phyloP scores from a whole-genome alignment of 1,139 yeast genomes.

The Diutina catenulata region DNA sequence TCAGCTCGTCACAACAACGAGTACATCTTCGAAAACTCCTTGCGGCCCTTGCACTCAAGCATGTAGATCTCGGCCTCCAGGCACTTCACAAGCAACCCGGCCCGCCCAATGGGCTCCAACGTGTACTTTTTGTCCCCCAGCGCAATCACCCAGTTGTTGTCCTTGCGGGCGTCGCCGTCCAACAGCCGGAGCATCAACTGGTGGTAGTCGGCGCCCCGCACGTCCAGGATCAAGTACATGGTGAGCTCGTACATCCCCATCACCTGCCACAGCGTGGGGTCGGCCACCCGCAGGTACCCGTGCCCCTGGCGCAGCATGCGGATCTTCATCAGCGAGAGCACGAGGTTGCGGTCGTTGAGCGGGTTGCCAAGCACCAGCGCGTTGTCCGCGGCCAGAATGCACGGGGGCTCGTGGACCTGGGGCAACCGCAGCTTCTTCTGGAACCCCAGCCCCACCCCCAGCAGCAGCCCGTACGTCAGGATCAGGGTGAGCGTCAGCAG shows the following conservation, averaged over 20 bases:
- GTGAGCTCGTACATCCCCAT: slow-evolving; percentile 2
- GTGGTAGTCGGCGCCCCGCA: background rate
- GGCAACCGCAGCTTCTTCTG: background rate
- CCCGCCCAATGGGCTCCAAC: slow-evolving; percentile 32
- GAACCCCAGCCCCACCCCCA: background rate
- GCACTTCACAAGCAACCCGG: slow-evolving; percentile 30
- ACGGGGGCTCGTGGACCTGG: background rate
- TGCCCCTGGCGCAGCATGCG: slow-evolving; percentile 1
- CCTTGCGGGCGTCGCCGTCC: background rate
- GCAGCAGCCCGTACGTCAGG: background rate
- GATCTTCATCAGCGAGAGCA: background rate
- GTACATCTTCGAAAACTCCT: slow-evolving; percentile 25
- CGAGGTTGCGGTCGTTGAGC: background rate
- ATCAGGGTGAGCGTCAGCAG: slow-evolving; percentile 2
- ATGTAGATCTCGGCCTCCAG: slow-evolving; percentile 22
- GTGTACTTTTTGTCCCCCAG: slow-evolving; percentile 20
- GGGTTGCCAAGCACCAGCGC: background rate
- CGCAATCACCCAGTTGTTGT: slow-evolving; percentile 22
- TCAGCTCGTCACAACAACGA: slow-evolving; percentile 17
- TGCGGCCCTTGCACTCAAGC: slow-evolving; percentile 37
- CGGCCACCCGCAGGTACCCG: background rate
- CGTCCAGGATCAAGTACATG: background rate
- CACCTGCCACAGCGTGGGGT: slow-evolving; percentile 4
- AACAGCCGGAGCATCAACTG: background rate
- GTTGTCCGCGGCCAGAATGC: background rate